phyloP scores from a whole-genome alignment of 1,284 basidiomycete genomes.

The Puccinia sorghi region DNA sequence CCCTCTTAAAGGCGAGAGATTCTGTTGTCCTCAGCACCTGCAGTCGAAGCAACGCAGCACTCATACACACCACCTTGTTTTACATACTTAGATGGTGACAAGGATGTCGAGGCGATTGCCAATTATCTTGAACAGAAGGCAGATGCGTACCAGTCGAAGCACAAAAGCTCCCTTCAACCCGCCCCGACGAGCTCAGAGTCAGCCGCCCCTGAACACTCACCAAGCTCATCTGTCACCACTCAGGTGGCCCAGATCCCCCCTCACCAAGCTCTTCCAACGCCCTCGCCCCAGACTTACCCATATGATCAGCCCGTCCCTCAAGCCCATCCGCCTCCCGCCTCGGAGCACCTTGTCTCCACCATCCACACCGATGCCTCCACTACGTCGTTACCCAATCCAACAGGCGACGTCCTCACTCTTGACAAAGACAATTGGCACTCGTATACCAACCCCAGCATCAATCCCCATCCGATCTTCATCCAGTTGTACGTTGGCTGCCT shows the following conservation, averaged over 20 bases:
- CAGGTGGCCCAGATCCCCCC: background rate
- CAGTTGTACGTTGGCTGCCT: conserved; percentile 23
- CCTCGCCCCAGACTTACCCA: background rate
- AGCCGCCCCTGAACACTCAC: background rate
- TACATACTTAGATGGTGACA: background rate
- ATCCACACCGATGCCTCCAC: background rate
- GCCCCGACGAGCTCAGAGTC: background rate
- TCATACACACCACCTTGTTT: background rate
- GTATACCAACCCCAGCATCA: background rate
- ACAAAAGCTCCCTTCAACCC: background rate
- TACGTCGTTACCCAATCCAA: background rate
- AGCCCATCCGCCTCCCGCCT: background rate
- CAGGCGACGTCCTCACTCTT: conserved; percentile 15
- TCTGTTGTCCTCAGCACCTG: background rate
- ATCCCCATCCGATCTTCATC: conserved; percentile 17
- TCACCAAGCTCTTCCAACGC: background rate
- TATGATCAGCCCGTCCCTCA: background rate
- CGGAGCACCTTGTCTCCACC: background rate
- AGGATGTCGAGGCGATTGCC: background rate
- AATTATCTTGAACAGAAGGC: conserved; percentile 14
- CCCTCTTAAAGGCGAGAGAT: background rate
- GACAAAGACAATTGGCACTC: conserved; percentile 14
- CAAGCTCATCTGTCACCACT: background rate
- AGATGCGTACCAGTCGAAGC: conserved; percentile 12
- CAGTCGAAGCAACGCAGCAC: background rate